These are phyloP conservation scores for Agaricus blazei DNA, from an alignment of 768 basidiomycete species.

Conservation along the genomic window DNA sequence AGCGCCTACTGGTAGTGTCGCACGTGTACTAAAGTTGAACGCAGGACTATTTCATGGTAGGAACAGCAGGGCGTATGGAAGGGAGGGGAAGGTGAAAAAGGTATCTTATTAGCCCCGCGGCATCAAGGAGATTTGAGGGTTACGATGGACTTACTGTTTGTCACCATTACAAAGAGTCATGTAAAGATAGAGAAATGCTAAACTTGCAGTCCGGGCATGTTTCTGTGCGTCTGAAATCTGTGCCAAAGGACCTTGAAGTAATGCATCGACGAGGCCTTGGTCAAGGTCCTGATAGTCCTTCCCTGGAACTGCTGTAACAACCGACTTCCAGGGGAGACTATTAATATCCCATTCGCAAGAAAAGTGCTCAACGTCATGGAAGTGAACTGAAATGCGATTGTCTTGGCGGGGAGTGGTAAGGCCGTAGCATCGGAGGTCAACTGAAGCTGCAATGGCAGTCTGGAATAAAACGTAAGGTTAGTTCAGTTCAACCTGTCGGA, in stretches of 20 bases:
- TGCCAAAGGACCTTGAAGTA: constrained; percentile 42
- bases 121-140: background rate
- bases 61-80: constrained; percentile 13
- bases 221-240: constrained; percentile 30
- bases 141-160: constrained; percentile 44
- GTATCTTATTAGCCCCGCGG: constrained; percentile 4
- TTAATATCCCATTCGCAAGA: constrained; percentile 78
- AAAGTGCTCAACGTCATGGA: constrained; percentile 75
- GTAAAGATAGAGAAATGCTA: constrained; percentile 92
- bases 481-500: constrained; percentile 6
- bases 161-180: constrained; percentile 63
- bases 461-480: constrained; percentile 23
- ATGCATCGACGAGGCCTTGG: constrained; percentile 64
- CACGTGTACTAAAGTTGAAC: constrained; percentile 77
- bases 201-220: constrained; percentile 35
- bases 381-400: constrained; percentile 66
- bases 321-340: constrained; percentile 74
- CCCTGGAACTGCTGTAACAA: constrained; percentile 46
- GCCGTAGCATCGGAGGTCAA: constrained; percentile 94
- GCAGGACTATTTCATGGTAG: constrained; percentile 48
- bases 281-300: constrained; percentile 66
- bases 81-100: background rate
- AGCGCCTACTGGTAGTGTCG: constrained; percentile 89
- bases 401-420: constrained; percentile 73
- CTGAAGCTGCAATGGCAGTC: constrained; percentile 93